Base-by-base conservation (phyloP, 1,284 basidiomycete species). In the Pyrrhoderma noxium region DNA sequence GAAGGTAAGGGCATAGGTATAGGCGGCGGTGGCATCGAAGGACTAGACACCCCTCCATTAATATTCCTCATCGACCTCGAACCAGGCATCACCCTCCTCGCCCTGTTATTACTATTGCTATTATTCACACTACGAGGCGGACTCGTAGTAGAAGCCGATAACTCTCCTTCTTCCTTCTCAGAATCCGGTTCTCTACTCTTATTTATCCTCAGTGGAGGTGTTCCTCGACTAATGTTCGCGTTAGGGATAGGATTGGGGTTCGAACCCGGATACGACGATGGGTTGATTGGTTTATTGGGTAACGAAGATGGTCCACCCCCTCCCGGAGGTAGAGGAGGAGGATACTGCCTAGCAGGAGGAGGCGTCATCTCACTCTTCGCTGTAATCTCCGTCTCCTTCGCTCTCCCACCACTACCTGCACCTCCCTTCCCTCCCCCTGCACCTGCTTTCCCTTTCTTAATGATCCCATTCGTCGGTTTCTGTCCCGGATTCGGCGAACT, bases 341-440 rank as follows among this genome's bases (percentile, higher is more conserved):
- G 27, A 31, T 31, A 31, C 5, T 11, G 27, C 11, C 27, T 31
- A 5, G 27, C 7, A 31, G 27, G 27, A 31, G 27, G 27, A 31
- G 27, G n/a, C n/a, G n/a, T n/a, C n/a, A n/a, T 31, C 27, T 31
- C 27, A 31, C 11, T 31, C 27, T 18, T 21, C 2, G 50, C 16
- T 21, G 23, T 22, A 25, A 37, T 72, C 62, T 83, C 79, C 59
- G 82, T 75, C 64, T 76, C 62, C 75, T 72, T 56, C 64, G 66
- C 21, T 78, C 68, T 54, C 75, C 74, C 51, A 69, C 57, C 5
- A 11, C 27, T 11, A 31, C 11, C 11, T 5, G 55, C 57, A 19
- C 53, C 73, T 76, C 8, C 67, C 59, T 58, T 73, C 76, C 58
- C 73, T 76, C 36, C 68, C 65, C 52, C 80, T 25, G 62, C 57